Base-by-base conservation (phyloP, 208 protist species). In the Acanthamoeba royreba region DNA sequence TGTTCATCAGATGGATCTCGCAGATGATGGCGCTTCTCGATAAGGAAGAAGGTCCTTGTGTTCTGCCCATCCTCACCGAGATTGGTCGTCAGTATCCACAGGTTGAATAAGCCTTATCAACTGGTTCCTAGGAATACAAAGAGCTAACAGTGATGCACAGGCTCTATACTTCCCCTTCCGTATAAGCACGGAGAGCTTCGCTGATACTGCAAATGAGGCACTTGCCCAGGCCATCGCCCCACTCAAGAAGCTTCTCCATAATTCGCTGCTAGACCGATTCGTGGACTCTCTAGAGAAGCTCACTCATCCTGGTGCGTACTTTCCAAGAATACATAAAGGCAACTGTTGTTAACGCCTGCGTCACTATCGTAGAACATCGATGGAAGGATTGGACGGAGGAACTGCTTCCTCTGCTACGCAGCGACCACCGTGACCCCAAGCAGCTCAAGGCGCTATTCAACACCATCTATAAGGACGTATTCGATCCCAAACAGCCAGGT, bases 111-210 rank as follows among this genome's bases (percentile, higher is more conserved):
- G 22, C 22, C 49, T 13, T n/a, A 58, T 58, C 49, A 22, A 58
- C 13, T 58, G 49, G 22, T n/a, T 22, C 22, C 49, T 13, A 58
- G 49, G 49, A 58, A 58, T 13, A 58, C 13, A n/a, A 22, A 58
- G 49, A 58, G 49, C 49, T 22, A 13, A 13, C 22, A 22, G n/a
- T 55, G 19, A 55, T 74, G 96, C 96, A 52, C 97, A 98, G 94
- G 94, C 95, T 1, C 93, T 98, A 0, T 98, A 96, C 94, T 98
- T 97, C 94, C 96, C 98, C 13, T 95, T 96, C 69, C 87, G 96
- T 79, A 97, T 98, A 61, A 96, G 94, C 53, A 69, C 45, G 66
- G 94, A 97, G 40, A 96, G 97, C 66, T 77, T 98, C 66, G 38
- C 38, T 5, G 79, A 93, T 28, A 52, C 92, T 11, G 79, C 13